phyloP scores from a whole-genome alignment of 495 filamentous ascomycete species.

The Penicillium soppii region DNA sequence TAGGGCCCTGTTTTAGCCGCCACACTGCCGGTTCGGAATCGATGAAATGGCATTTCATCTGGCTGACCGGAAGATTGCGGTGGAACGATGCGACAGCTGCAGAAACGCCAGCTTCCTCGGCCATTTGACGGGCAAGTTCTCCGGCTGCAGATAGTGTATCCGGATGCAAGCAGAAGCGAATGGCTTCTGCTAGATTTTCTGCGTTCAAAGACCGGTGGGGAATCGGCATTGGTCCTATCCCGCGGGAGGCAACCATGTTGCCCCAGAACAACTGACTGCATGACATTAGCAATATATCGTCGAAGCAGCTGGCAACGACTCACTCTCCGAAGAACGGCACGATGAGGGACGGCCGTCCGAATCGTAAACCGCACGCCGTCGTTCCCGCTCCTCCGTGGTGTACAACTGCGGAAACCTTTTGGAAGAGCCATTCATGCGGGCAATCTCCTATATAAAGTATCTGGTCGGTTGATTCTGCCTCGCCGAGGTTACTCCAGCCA shows the following conservation, averaged over 20 bases:
- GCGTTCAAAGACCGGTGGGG: slow-evolving; percentile 56
- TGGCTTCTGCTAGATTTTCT: slow-evolving; percentile 55
- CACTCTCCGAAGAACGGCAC: slow-evolving; percentile 64
- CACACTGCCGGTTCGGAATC: slow-evolving; percentile 65
- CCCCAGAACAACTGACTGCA: slow-evolving; percentile 72
- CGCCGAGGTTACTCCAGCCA: slow-evolving; percentile 58
- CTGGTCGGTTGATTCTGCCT: slow-evolving; percentile 37
- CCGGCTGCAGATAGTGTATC: slow-evolving; percentile 55
- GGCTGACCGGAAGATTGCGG: slow-evolving; percentile 53
- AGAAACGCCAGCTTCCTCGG: slow-evolving; percentile 65
- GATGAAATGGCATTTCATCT: slow-evolving; percentile 69
- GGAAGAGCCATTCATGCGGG: slow-evolving; percentile 64
- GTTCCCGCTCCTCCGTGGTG: slow-evolving; percentile 64
- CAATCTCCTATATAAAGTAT: slow-evolving; percentile 54
- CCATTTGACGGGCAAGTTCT: slow-evolving; percentile 60
- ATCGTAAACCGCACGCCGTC: slow-evolving; percentile 55
- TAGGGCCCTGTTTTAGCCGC: slow-evolving; percentile 46
- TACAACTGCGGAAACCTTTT: slow-evolving; percentile 55
- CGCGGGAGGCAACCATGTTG: slow-evolving; percentile 57
- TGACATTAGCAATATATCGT: background rate
- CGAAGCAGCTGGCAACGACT: background rate
- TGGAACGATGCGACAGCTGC: slow-evolving; percentile 73
- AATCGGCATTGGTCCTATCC: slow-evolving; percentile 62
- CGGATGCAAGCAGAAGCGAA: slow-evolving; percentile 60
- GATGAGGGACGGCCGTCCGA: slow-evolving; percentile 53